A percentile compares a stretch with the other conserved stretches of the same genome.
Conservation (phyloP, 1,284 basidiomycete genomes). For the Cutaneotrichosporon dermatis region DNA sequence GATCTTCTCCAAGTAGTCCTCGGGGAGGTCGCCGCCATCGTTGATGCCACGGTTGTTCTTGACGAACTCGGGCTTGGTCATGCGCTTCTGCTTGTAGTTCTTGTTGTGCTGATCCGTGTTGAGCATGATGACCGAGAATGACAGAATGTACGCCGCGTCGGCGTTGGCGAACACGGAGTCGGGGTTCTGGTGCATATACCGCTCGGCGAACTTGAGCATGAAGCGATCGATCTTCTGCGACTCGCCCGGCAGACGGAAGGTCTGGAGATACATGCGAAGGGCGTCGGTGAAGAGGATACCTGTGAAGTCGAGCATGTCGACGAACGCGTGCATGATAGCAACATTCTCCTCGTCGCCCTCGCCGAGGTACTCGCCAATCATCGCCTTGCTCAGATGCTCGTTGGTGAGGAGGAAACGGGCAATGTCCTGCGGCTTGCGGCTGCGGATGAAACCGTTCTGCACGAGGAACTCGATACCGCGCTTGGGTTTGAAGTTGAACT, state of each 20-base stretch:
- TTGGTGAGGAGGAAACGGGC: constrained; percentile 82
- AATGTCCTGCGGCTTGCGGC: constrained; percentile 69
- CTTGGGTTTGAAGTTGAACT: constrained; percentile 98
- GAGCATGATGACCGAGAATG: constrained; percentile 88
- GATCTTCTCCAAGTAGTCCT: constrained; percentile 69
- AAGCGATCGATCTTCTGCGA: constrained; percentile 97
- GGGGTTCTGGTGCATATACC: constrained; percentile 82
- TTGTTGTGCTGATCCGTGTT: constrained; percentile 96
- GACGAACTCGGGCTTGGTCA: constrained; percentile 84
- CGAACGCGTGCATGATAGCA: constrained; percentile 92
- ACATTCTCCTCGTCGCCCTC: constrained; percentile 86
- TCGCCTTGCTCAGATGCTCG: constrained; percentile 89
- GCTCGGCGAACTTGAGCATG: constrained; percentile 96
- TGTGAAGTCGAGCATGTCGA: constrained; percentile 82
- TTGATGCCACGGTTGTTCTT: constrained; percentile 95
- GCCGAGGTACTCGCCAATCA: constrained; percentile 97
- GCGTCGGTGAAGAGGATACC: constrained; percentile 79
- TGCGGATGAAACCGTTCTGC: constrained; percentile 82
- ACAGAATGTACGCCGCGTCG: constrained; percentile 86
- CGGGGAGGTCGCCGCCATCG: constrained; percentile 77
- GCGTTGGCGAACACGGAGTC: constrained; percentile 71
- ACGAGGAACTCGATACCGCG: constrained; percentile 86
- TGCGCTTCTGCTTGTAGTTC: constrained; percentile 78
- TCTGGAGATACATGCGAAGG: constrained; percentile 78
- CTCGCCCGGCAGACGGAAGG: constrained; percentile 92